A percentile compares a stretch with the other conserved stretches of the same genome.
Conservation (phyloP, 345 rosid species). For the Eucalyptus paniculata region DNA sequence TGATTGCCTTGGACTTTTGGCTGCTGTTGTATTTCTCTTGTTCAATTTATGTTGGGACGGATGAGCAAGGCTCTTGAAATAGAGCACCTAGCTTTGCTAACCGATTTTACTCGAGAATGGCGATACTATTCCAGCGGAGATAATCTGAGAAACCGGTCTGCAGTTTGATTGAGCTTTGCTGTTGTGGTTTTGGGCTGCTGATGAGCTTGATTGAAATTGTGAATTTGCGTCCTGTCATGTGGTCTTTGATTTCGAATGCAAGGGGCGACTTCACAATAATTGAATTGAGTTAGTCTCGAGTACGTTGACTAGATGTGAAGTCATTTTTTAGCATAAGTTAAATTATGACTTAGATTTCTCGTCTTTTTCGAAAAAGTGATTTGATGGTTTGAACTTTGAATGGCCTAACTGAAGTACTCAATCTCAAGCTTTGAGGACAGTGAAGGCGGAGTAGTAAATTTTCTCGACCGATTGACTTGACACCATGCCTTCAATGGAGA, state of each 20-base stretch:
- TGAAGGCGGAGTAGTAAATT: background rate
- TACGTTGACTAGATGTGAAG: background rate
- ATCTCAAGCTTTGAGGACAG: background rate
- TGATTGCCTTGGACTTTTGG: background rate
- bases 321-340: background rate
- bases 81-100: background rate
- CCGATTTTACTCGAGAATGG: background rate
- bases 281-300: background rate
- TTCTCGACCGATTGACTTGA: background rate
- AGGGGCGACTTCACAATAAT: background rate
- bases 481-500: background rate
- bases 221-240: background rate
- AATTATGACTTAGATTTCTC: background rate
- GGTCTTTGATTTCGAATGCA: background rate
- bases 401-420: background rate
- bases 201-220: background rate
- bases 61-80: background rate
- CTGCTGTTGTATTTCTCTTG: background rate
- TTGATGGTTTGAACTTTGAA: background rate
- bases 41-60: background rate
- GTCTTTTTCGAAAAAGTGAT: too few species aligned
- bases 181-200: background rate
- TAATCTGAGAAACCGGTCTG: background rate
- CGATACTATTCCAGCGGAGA: background rate
- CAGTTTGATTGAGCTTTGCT: background rate